phyloP scores from a whole-genome alignment of 2,329 filamentous ascomycete genomes.

The Ceratocystis harringtonii region DNA sequence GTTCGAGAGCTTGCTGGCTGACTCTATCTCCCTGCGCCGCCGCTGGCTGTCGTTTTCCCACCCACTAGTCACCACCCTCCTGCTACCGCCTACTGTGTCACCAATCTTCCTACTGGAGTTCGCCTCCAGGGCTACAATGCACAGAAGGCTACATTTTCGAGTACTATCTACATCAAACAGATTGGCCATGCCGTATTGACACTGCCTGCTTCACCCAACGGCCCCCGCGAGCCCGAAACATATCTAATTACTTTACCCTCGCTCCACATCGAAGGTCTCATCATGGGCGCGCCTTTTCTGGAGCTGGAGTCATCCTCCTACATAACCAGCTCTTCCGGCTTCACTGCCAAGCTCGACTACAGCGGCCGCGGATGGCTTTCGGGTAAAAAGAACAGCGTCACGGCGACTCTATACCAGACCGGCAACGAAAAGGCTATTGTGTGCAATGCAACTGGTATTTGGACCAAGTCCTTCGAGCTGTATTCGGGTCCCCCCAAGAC shows the following conservation, averaged over 20 bases:
- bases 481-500: conserved; percentile 46
- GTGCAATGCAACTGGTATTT: conserved; percentile 79
- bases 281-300: conserved; percentile 74
- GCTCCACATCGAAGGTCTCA: conserved; percentile 85
- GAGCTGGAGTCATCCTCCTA: conserved; percentile 76
- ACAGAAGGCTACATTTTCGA: conserved; percentile 87
- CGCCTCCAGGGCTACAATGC: conserved; percentile 79
- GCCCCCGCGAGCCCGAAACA: conserved; percentile 37
- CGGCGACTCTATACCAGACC: conserved; percentile 56
- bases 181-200: conserved; percentile 77
- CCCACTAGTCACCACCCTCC: conserved; percentile 66
- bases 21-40: not conserved
- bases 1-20: not conserved
- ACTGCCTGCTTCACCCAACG: conserved; percentile 36
- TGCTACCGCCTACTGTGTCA: conserved; percentile 85
- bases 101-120: conserved; percentile 71
- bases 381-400: conserved; percentile 88
- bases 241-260: conserved; percentile 86
- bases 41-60: not conserved
- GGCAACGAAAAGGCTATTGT: conserved; percentile 56
- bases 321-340: conserved; percentile 77
- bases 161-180: conserved; percentile 90
- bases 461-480: conserved; percentile 71
- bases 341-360: conserved; percentile 81
- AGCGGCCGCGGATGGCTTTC: conserved; percentile 86